Percentiles rank a stretch among this genome's conserved stretches.
phyloP scores from a whole-genome alignment of 768 basidiomycete species.

The Nidularia pulvinata region DNA sequence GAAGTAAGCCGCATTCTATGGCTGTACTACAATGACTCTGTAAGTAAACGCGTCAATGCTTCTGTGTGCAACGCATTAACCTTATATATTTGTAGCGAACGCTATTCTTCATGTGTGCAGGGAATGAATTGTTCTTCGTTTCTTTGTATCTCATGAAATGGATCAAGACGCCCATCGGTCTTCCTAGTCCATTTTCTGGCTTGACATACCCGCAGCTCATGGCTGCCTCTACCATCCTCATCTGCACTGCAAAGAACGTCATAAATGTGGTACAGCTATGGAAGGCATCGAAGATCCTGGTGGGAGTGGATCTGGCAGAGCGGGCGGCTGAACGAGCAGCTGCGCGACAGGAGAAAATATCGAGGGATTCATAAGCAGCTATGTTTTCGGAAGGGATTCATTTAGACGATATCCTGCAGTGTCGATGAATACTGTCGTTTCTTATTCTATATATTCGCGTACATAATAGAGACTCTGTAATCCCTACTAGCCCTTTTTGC shows the following conservation, averaged over 20 bases:
- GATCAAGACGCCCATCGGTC: conserved; percentile 68
- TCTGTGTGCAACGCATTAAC: not conserved
- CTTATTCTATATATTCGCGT: not conserved
- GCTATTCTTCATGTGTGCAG: conserved; percentile 91
- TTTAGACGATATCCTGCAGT: not conserved
- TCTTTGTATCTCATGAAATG: conserved; percentile 92
- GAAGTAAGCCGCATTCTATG: conserved; percentile 92
- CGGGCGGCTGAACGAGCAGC: conserved; percentile 46
- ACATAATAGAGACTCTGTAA: not conserved
- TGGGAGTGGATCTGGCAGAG: conserved; percentile 91
- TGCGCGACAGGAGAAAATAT: conserved; percentile 12
- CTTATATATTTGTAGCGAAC: conserved; percentile 50
- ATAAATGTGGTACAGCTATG: conserved; percentile 97
- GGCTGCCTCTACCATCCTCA: conserved; percentile 58
- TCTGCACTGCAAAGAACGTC: conserved; percentile 84
- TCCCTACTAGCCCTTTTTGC: not conserved
- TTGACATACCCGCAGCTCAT: conserved; percentile 80
- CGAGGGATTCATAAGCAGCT: not conserved
- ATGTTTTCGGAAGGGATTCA: not conserved
- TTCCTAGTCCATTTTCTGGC: conserved; percentile 23
- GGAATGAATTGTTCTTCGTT: conserved; percentile 96
- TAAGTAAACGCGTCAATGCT: conserved; percentile 35
- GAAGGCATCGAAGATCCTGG: conserved; percentile 96
- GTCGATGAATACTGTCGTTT: not conserved
- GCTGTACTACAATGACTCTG: conserved; percentile 93